These are phyloP conservation scores for Cyanidium caldarium DNA, from an alignment of 23 red algal genomes.

Conservation along the genomic window DNA sequence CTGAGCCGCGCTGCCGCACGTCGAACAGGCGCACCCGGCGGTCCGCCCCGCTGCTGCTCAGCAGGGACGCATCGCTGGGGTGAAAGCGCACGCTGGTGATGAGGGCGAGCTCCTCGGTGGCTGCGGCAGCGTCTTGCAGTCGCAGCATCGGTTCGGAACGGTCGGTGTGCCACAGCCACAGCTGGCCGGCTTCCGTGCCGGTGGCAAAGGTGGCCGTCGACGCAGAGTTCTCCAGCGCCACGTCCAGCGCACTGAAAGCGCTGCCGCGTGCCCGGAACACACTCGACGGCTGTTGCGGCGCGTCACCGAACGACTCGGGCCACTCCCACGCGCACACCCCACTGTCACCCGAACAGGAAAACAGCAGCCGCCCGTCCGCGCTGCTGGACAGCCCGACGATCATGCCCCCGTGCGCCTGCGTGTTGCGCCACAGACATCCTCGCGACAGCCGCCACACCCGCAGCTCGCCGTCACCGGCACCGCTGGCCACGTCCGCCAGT, in stretches of 20 bases:
- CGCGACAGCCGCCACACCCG: slow-evolving; percentile 58
- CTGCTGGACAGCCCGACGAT: background rate
- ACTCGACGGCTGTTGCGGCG: background rate
- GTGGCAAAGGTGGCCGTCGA: slow-evolving; percentile 45
- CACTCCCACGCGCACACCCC: slow-evolving; percentile 2
- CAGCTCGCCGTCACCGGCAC: slow-evolving; percentile 69
- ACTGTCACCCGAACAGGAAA: slow-evolving; percentile 5
- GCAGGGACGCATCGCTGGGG: slow-evolving; percentile 39
- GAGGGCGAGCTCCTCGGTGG: too few relatives aligned
- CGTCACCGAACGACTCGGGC: background rate
- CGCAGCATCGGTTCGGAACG: slow-evolving; percentile 45
- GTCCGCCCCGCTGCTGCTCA: slow-evolving; percentile 41
- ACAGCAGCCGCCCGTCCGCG: background rate
- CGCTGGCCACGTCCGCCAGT: slow-evolving; percentile 35
- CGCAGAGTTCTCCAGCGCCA: slow-evolving; percentile 24
- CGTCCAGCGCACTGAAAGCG: slow-evolving; percentile 12
- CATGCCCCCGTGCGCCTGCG: background rate
- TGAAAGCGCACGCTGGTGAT: slow-evolving; percentile 48
- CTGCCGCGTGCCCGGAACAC: background rate
- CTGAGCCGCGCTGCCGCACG: slow-evolving; percentile 29
- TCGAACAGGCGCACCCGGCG: slow-evolving; percentile 63
- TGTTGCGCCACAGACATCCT: background rate
- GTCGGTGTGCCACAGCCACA: slow-evolving; percentile 60
- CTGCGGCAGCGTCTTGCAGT: slow-evolving; percentile 17
- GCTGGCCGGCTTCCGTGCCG: slow-evolving; percentile 15